Conservation (phyloP, 768 basidiomycete species). For the Guyanaporus albipodus region DNA sequence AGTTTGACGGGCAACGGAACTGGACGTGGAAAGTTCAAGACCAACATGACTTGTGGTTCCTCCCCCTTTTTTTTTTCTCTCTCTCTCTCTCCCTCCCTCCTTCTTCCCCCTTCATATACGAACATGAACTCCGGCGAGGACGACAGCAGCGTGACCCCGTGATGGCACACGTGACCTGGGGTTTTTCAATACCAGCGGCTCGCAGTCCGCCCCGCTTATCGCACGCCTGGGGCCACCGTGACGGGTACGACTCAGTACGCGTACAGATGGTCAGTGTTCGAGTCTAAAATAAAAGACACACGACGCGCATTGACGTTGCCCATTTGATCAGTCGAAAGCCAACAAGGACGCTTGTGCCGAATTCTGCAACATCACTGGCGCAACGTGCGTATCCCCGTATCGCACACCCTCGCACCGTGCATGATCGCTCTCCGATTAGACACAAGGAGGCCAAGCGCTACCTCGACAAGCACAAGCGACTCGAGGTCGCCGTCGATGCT, state of each 20-base stretch:
- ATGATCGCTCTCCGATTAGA: constrained; percentile 22
- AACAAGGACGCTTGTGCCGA: constrained; percentile 47
- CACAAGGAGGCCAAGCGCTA: constrained; percentile 59
- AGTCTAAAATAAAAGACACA: no score
- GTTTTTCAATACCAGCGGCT: constrained; percentile 20
- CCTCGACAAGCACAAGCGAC: constrained; percentile 63
- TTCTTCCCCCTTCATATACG: not conserved
- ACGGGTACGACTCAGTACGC: not conserved
- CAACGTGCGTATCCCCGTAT: constrained; percentile 49
- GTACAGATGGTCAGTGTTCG: constrained; percentile 28
- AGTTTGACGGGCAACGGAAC: constrained; percentile 18
- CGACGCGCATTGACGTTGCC: no score
- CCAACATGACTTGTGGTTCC: no score
- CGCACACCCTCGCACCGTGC: not conserved
- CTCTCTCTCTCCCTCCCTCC: no score
- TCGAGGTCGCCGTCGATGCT: constrained; percentile 72
- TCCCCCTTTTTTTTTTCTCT: no score
- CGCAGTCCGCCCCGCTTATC: constrained; percentile 17
- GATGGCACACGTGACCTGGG: constrained; percentile 18
- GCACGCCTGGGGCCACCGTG: not conserved
- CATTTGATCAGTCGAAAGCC: constrained; percentile 29
- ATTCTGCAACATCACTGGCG: constrained; percentile 65
- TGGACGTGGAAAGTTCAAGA: constrained; percentile 16
- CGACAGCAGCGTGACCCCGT: constrained; percentile 1
- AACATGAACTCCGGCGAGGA: no score